Conservation (phyloP, 495 filamentous ascomycete genomes). For the Bacidia gigantensis region DNA sequence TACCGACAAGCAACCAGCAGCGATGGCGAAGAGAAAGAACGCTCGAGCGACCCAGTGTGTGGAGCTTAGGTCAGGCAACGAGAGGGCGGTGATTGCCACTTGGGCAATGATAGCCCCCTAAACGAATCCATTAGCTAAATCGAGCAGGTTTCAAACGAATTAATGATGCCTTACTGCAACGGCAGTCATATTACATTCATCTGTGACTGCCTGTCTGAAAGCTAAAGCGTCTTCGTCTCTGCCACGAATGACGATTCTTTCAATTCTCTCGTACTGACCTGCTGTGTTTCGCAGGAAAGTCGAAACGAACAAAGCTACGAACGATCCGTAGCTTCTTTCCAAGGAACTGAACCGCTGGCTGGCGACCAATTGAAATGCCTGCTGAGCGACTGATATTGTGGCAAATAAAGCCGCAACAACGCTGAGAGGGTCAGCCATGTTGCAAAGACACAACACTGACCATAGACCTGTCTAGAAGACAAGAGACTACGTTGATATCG, state of each 20-base stretch:
- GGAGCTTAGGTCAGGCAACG: constrained; percentile 12
- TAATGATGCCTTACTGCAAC: constrained; percentile 13
- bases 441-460: too few relatives aligned
- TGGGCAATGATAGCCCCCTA: constrained; percentile 23
- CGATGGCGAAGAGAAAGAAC: constrained; percentile 12
- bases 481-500: too few relatives aligned
- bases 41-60: constrained; percentile 19
- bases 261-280: constrained; percentile 4
- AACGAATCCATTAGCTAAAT: not conserved
- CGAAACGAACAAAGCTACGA: not conserved
- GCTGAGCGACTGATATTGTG: too few relatives aligned
- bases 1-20: constrained; percentile 16
- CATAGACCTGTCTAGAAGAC: too few relatives aligned
- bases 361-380: too few relatives aligned
- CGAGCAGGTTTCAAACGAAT: not conserved
- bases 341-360: not conserved
- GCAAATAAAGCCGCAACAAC: too few relatives aligned
- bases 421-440: too few relatives aligned
- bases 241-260: constrained; percentile 5
- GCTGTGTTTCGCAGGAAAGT: not conserved
- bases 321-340: not conserved
- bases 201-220: constrained; percentile 4
- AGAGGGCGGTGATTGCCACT: constrained; percentile 19
- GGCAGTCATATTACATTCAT: constrained; percentile 17
- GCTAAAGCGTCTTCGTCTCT: not conserved